These are phyloP conservation scores for Striga asiatica DNA, from an alignment of 257 asterid genomes.

Conservation along the genomic window DNA sequence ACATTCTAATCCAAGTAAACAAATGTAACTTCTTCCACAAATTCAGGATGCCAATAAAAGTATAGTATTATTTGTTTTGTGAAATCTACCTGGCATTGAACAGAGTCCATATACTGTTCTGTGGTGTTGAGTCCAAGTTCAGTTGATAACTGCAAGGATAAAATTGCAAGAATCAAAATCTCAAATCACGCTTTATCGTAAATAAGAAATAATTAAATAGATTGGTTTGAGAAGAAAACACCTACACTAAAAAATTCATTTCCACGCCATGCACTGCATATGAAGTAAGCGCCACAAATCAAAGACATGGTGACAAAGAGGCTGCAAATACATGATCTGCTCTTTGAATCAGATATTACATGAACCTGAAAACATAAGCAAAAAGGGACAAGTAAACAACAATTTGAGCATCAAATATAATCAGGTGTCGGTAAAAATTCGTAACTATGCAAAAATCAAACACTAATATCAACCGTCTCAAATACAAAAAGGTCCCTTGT, in stretches of 20 bases:
- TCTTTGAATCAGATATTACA: constrained; percentile 28
- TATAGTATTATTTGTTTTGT: neutral
- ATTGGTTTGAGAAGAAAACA: neutral
- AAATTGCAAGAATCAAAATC: neutral
- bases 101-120: constrained; percentile 6
- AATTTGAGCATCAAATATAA: neutral
- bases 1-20: neutral
- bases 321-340: constrained; percentile 38
- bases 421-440: no score
- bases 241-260: constrained; percentile 32
- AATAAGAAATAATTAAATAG: neutral
- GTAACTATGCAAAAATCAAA: no score
- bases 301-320: constrained; percentile 31
- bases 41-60: neutral
- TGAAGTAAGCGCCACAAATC: constrained; percentile 41
- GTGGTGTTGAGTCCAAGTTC: constrained; percentile 16
- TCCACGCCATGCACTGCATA: constrained; percentile 31
- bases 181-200: neutral
- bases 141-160: constrained; percentile 39
- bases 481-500: no score
- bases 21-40: no score
- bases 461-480: no score
- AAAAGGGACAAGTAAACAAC: neutral
- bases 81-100: constrained; percentile 33
- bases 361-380: constrained; percentile 59